Evolutionary conservation across 2,329 filamentous ascomycete genomes (phyloP).

Genomic region (Geosmithia morbida): DNA sequence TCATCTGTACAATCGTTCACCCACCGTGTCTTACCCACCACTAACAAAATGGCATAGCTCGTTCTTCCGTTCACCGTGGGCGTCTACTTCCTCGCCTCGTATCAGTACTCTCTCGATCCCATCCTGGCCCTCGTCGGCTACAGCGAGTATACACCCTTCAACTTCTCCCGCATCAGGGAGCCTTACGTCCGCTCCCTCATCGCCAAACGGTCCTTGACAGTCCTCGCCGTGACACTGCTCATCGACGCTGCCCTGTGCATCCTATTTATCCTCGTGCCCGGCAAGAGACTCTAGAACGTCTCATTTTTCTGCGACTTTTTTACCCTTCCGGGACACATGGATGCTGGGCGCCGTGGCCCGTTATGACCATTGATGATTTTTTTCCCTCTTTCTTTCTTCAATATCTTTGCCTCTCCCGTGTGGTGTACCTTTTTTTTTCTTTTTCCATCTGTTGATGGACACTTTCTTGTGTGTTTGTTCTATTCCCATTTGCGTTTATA

Average conservation of each 20-base stretch:
- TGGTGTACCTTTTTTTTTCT: neutral
- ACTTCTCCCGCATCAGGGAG: constrained; percentile 76
- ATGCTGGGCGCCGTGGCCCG: neutral
- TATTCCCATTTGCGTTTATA: neutral
- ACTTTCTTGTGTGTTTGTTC: neutral
- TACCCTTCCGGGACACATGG: neutral
- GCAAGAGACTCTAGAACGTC: constrained; percentile 51
- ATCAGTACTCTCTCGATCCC: constrained; percentile 92
- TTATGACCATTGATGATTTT: neutral
- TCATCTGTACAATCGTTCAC: too few species aligned
- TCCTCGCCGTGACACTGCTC: constrained; percentile 59
- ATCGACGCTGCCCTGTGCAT: constrained; percentile 73
- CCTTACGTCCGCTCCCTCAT: constrained; percentile 81
- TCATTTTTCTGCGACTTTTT: too few species aligned
- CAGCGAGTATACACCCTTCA: constrained; percentile 95
- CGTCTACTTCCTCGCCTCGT: constrained; percentile 76
- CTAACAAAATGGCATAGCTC: constrained; percentile 20
- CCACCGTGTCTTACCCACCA: too few species aligned
- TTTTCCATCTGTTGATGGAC: neutral
- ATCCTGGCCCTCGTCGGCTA: constrained; percentile 76
- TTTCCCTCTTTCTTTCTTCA: neutral
- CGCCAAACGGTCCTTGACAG: constrained; percentile 69
- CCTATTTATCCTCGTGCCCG: constrained; percentile 89
- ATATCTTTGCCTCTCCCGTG: neutral
- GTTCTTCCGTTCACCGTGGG: constrained; percentile 88